Evolutionary conservation across 139 green algal species (phyloP).

Genomic region (Micromonas commoda): DNA sequence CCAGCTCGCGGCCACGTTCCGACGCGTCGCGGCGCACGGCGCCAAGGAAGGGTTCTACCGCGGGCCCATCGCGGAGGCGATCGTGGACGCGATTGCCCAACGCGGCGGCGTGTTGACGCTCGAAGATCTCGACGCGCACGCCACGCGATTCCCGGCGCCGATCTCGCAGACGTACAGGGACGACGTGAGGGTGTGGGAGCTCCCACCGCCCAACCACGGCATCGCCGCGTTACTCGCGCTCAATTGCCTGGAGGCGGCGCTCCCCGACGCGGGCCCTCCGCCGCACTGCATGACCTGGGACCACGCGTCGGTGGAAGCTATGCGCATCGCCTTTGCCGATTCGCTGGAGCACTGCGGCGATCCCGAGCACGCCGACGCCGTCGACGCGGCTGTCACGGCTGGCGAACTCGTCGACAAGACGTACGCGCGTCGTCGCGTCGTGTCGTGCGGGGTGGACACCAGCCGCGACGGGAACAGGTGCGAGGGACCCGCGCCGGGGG

Average conservation of each 20-base stretch:
- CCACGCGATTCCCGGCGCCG: slow-evolving; percentile 36
- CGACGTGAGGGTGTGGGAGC: slow-evolving; percentile 52
- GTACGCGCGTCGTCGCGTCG: neutral
- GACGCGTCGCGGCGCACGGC: slow-evolving; percentile 40
- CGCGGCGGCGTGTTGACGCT: slow-evolving; percentile 48
- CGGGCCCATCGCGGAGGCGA: slow-evolving; percentile 49
- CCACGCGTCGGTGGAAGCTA: slow-evolving; percentile 52
- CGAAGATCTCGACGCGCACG: slow-evolving; percentile 49
- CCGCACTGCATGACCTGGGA: neutral
- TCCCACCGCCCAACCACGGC: slow-evolving; percentile 58
- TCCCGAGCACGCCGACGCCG: slow-evolving; percentile 33
- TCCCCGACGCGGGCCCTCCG: neutral
- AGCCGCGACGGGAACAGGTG: too few relatives aligned
- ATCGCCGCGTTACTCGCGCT: slow-evolving; percentile 57
- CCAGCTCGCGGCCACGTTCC: slow-evolving; percentile 44
- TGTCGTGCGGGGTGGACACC: too few relatives aligned
- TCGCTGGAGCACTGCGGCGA: slow-evolving; percentile 51
- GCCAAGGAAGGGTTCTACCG: slow-evolving; percentile 57
- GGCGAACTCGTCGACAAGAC: neutral
- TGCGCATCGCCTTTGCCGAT: slow-evolving; percentile 60
- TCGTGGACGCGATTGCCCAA: slow-evolving; percentile 47
- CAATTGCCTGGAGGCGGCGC: slow-evolving; percentile 57
- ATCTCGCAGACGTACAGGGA: slow-evolving; percentile 51
- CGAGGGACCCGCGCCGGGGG: too few relatives aligned
- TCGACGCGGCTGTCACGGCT: slow-evolving; percentile 35